These are phyloP conservation scores for Pseudogymnoascus sp. DNA, from an alignment of 2,329 filamentous ascomycete genomes.

Conservation along the genomic window DNA sequence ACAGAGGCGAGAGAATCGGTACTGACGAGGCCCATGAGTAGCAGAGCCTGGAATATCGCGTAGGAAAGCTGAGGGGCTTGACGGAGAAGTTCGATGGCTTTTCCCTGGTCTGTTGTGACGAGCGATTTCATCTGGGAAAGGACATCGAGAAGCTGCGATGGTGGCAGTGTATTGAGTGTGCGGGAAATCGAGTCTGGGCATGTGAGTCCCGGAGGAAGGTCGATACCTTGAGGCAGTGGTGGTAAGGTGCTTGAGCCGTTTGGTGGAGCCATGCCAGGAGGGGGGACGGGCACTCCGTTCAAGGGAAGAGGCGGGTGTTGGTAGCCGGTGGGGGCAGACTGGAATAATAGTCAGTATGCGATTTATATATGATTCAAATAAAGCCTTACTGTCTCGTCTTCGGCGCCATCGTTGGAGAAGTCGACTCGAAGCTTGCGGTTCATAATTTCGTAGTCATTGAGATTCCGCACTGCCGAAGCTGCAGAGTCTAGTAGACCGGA, in stretches of 20 bases:
- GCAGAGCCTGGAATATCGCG: conserved; percentile 87
- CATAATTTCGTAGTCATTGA: conserved; percentile 94
- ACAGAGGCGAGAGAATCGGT: conserved; percentile 74
- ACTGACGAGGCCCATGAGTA: conserved; percentile 88
- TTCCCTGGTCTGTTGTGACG: conserved; percentile 70
- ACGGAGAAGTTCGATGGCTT: conserved; percentile 77
- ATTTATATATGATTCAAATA: not conserved
- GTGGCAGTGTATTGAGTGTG: conserved; percentile 78
- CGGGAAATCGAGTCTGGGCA: conserved; percentile 88
- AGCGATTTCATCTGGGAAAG: conserved; percentile 90
- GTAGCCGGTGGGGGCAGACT: conserved; percentile 30
- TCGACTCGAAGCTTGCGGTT: conserved; percentile 90
- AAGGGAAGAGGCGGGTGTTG: conserved; percentile 23
- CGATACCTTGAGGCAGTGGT: conserved; percentile 69
- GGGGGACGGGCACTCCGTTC: conserved; percentile 30
- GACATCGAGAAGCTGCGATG: conserved; percentile 85
- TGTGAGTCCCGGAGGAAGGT: conserved; percentile 73
- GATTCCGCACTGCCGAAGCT: conserved; percentile 85
- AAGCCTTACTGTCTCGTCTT: conserved; percentile 42
- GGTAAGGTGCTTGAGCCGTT: conserved; percentile 51
- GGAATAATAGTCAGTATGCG: conserved; percentile 8
- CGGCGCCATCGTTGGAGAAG: conserved; percentile 81
- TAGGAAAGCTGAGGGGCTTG: conserved; percentile 90
- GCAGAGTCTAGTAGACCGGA: conserved; percentile 54
- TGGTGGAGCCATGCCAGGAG: conserved; percentile 23